Conservation (phyloP, 345 rosid species). For the Kernera saxatilis region DNA sequence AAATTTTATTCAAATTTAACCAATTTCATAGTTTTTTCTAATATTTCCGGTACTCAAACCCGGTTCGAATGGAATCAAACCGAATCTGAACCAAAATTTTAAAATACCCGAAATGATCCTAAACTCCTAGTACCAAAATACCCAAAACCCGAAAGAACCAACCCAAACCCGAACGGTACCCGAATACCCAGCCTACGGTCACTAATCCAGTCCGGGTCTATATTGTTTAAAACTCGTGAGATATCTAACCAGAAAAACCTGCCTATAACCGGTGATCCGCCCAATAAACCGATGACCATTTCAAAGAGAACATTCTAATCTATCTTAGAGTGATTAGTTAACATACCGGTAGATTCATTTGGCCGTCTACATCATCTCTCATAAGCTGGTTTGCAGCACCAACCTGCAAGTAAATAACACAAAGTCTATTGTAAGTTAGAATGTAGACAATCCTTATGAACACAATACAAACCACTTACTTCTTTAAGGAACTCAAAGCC, state of each 20-base stretch:
- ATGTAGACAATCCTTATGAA: background rate
- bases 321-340: background rate
- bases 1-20: too few relatives aligned
- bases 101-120: too few relatives aligned
- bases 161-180: too few relatives aligned
- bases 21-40: too few relatives aligned
- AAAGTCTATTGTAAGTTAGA: background rate
- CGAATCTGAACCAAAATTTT: too few relatives aligned
- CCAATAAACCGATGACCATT: background rate
- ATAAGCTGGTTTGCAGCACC: constrained; percentile 21
- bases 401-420: constrained; percentile 7
- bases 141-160: too few relatives aligned
- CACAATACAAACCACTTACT: constrained; percentile 28
- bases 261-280: background rate
- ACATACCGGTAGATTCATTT: background rate
- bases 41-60: too few relatives aligned
- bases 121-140: too few relatives aligned
- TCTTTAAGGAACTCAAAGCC: constrained; percentile 58
- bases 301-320: background rate
- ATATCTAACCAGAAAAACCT: background rate
- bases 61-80: too few relatives aligned
- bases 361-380: background rate
- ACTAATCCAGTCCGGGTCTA: background rate
- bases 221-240: background rate
- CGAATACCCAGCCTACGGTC: too few relatives aligned